These are phyloP conservation scores for Candida montana DNA, from an alignment of 805 yeast species.

Conservation along the genomic window DNA sequence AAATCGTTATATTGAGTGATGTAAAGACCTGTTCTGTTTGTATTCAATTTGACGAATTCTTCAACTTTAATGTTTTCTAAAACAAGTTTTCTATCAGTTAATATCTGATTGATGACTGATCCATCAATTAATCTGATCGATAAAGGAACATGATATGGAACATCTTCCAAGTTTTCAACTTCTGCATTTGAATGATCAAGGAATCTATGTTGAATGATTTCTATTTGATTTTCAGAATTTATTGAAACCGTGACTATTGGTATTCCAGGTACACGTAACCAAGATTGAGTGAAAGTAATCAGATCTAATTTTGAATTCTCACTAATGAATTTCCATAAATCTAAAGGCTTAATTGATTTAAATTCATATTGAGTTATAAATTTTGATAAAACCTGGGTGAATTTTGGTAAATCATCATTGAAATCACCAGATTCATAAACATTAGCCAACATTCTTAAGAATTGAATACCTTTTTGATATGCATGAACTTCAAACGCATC, in stretches of 20 bases:
- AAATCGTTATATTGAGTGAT: slow-evolving; percentile 40
- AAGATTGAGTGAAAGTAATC: slow-evolving; percentile 48
- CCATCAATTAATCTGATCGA: slow-evolving; percentile 34
- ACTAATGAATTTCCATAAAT: slow-evolving; percentile 45
- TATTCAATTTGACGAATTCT: slow-evolving; percentile 37
- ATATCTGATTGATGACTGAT: slow-evolving; percentile 32
- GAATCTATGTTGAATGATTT: slow-evolving; percentile 36
- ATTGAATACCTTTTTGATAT: slow-evolving; percentile 56
- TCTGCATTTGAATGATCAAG: slow-evolving; percentile 21
- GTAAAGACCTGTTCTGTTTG: slow-evolving; percentile 42
- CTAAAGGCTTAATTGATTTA: slow-evolving; percentile 41
- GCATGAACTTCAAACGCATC: slow-evolving; percentile 45
- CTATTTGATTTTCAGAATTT: slow-evolving; percentile 26
- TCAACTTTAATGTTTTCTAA: slow-evolving; percentile 20
- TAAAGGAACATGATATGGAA: slow-evolving; percentile 60
- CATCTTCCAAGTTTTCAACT: slow-evolving; percentile 41
- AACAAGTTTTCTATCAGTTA: slow-evolving; percentile 36
- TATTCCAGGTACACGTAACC: slow-evolving; percentile 56
- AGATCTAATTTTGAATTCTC: slow-evolving; percentile 36
- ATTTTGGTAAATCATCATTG: slow-evolving; percentile 28
- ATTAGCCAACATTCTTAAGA: slow-evolving; percentile 48
- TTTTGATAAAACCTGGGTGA: slow-evolving; percentile 31
- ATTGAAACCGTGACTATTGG: slow-evolving; percentile 43
- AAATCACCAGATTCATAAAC: slow-evolving; percentile 31
- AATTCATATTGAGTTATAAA: slow-evolving; percentile 32